Base-by-base conservation (phyloP, 805 yeast genomes). In the Cephaloascus fragrans region DNA sequence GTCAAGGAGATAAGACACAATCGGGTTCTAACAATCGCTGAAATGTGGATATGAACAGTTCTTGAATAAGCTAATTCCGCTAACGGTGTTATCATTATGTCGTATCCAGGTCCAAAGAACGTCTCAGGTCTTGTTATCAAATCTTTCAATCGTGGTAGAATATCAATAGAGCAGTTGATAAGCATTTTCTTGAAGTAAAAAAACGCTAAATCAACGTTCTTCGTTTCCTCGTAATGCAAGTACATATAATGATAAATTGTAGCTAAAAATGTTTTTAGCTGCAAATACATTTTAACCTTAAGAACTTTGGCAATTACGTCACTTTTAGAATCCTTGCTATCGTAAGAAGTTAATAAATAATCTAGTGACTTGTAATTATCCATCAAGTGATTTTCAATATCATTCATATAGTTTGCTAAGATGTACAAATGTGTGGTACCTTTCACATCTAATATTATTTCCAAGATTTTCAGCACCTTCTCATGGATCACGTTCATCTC, bases 1-100 rank as follows among this genome's bases (percentile, higher is more conserved):
- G 12, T 23, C 48, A 51, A 52, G 26, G 47, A 49, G 37, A 49
- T 52, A 16, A 63, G 55, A 3, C 47, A 38, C 32, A 55, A 57
- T 41, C 61, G 63, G 9, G 54, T 50, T 31, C 62, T 48, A 3
- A 61, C 49, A 9, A 61, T 51, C 4, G 57, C 48, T 1, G 66
- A 57, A 28, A 59, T 42, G 34, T 52, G 46, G 3, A 59, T 43
- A 44, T 54, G 58, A 42, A 56, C 57, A 6, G 61, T 41, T 31
- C n/a, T 31, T 26, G 39, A 41, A 32, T 9, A 31, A 16, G 33
- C 15, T 8, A 31, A 9, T 16, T 31, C 18, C 6, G n/a, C 8
- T 16, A 31, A 9, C 6, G 33, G 33, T 9, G 17, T 31, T 6
- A 31, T 6, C 8, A 31, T 31, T 8, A 31, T 9, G 18, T 31